These are phyloP conservation scores for Basipetospora chlamydospora DNA, from an alignment of 2,329 filamentous ascomycete species.

Conservation along the genomic window DNA sequence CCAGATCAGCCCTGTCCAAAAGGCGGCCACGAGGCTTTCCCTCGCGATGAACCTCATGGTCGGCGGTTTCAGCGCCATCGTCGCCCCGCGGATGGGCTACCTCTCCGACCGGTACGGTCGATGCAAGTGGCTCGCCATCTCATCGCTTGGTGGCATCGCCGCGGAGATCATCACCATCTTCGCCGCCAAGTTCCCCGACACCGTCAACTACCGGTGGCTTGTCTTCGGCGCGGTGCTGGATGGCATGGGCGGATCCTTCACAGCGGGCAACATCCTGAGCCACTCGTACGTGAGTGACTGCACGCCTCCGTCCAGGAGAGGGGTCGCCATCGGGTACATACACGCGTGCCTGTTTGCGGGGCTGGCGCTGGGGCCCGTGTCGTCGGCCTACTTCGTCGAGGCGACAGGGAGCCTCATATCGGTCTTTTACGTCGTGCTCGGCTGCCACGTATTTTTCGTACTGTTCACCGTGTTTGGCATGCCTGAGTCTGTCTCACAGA, in stretches of 20 bases:
- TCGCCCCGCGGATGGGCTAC: conserved; percentile 68
- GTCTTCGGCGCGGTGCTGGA: conserved; percentile 65
- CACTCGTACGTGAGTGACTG: conserved; percentile 87
- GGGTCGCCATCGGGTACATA: conserved; percentile 76
- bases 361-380: conserved; percentile 71
- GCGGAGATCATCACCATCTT: conserved; percentile 67
- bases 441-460: conserved; percentile 60
- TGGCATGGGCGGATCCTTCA: conserved; percentile 79
- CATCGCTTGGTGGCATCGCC: conserved; percentile 58
- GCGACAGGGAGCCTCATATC: conserved; percentile 59
- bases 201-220: conserved; percentile 63
- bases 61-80: conserved; percentile 66
- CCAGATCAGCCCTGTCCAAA: conserved; percentile 62
- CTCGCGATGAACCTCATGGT: conserved; percentile 60
- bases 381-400: conserved; percentile 68
- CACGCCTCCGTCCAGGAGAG: conserved; percentile 63
- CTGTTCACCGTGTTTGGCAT: conserved; percentile 55
- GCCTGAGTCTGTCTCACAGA: conserved; percentile 71
- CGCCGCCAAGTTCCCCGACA: conserved; percentile 59
- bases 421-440: conserved; percentile 74
- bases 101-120: conserved; percentile 80
- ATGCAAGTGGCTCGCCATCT: conserved; percentile 56
- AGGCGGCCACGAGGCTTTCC: conserved; percentile 62
- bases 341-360: conserved; percentile 80
- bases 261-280: conserved; percentile 57